phyloP scores from a whole-genome alignment of 1,284 basidiomycete genomes.

The Cryptococcus jaspeensis region DNA sequence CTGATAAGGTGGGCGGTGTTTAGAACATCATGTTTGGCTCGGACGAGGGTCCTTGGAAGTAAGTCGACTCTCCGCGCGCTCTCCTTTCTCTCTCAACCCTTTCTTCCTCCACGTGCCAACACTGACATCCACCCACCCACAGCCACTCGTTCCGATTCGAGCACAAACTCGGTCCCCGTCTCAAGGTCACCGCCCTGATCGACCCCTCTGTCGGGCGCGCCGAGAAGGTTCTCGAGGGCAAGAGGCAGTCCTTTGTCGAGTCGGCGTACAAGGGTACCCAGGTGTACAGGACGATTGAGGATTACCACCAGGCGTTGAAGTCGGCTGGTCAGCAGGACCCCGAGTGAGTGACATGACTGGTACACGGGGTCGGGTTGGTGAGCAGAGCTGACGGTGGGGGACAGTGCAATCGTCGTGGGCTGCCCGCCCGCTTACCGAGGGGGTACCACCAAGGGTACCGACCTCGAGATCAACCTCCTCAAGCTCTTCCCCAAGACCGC shows the following conservation, averaged over 20 bases:
- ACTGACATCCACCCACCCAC: slow-evolving; percentile 45
- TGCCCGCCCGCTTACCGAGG: slow-evolving; percentile 93
- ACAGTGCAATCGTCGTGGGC: slow-evolving; percentile 77
- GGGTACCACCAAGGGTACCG: slow-evolving; percentile 69
- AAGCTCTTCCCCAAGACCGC: slow-evolving; percentile 84
- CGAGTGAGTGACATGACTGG: slow-evolving; percentile 44
- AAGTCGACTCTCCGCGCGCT: slow-evolving; percentile 9
- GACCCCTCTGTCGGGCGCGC: slow-evolving; percentile 87
- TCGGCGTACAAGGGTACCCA: slow-evolving; percentile 90
- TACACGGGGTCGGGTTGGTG: not conserved
- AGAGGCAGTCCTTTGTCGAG: slow-evolving; percentile 90
- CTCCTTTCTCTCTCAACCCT: not conserved
- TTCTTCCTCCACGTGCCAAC: slow-evolving; percentile 2
- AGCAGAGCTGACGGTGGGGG: not conserved
- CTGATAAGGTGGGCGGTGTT: not conserved
- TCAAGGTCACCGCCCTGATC: slow-evolving; percentile 92
- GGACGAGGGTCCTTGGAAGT: slow-evolving; percentile 63
- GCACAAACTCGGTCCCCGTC: slow-evolving; percentile 90
- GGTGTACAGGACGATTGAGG: slow-evolving; percentile 83
- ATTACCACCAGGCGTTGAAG: slow-evolving; percentile 70
- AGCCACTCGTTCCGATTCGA: slow-evolving; percentile 95
- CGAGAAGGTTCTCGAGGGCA: slow-evolving; percentile 75
- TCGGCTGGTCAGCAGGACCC: slow-evolving; percentile 50
- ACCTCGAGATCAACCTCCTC: slow-evolving; percentile 87
- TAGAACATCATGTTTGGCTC: slow-evolving; percentile 89